Base-by-base conservation (phyloP, 371 early-diverging fungal genomes). In the Mucor lusitanicus region DNA sequence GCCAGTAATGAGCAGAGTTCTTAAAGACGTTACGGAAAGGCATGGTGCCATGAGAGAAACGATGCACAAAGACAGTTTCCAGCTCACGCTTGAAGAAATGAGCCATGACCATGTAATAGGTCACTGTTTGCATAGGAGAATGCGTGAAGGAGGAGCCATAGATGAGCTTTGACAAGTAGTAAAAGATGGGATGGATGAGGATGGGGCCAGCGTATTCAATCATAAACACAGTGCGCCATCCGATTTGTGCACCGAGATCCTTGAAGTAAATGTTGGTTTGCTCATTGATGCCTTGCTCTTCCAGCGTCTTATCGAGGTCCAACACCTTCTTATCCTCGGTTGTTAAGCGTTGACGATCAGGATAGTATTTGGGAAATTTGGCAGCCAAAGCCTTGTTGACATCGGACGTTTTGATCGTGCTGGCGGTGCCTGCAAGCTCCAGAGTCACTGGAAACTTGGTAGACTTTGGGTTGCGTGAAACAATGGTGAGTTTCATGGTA, bases 41-140 rank as follows among this genome's bases (percentile, higher is more conserved):
- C 98, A 98, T 98, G 15, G 97, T 96, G 35, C 91, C 95, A 69
- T 95, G 89, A 57, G 93, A 91, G 82, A 97, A 97, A 27, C 95
- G 92, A 72, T 98, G 98, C 32, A 97, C 92, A 85, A 94, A 95
- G 17, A 95, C 56, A 12, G 97, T 97, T 73, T 97, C 98, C 55
- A 89, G 82, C 77, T 97, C 97, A 46, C 98, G 92, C 84, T 98
- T 97, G 69, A 92, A 59, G 72, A 96, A 98, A 77, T 97, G 98
- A 25, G 86, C 71, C 82, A 96, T 84, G 63, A 90, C 84, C 78
- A 97, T 73, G 50, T 75, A 66, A 62, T 85, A 90, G 8, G 90
- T 83, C 35, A 84, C 77, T 6, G 70, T 81, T 73, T 95, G 95
- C 80, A 92, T 84, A 35, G 74, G 72, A 28, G 89, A 90, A 76